Conservation (phyloP, 2,329 filamentous ascomycete genomes). For the Parafenestella ontariensis region DNA sequence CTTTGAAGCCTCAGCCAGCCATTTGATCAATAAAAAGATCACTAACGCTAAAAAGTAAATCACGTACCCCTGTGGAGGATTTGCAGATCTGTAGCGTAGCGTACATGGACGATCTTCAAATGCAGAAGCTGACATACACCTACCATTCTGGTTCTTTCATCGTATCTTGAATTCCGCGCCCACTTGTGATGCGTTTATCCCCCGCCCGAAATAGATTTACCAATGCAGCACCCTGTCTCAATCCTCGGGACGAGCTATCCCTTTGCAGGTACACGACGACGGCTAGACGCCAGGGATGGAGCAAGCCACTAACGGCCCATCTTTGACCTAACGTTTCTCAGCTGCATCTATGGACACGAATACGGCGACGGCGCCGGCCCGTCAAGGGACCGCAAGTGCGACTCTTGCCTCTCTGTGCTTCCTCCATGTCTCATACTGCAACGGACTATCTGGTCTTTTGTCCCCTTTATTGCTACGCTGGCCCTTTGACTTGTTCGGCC, state of each 20-base stretch:
- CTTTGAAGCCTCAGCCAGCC: constrained; percentile 3
- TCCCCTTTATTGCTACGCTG: background rate
- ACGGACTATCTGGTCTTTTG: constrained; percentile 3
- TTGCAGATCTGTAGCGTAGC: background rate
- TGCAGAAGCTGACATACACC: background rate
- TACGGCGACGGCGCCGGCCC: constrained; percentile 5
- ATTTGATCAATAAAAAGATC: background rate
- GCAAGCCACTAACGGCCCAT: constrained; percentile 1
- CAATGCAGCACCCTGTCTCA: background rate
- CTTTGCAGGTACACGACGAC: background rate
- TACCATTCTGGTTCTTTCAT: background rate
- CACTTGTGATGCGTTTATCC: background rate
- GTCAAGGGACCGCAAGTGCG: constrained; percentile 7
- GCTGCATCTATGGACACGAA: constrained; percentile 5
- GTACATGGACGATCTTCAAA: background rate
- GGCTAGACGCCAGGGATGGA: constrained; percentile 5
- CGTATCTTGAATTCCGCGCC: background rate
- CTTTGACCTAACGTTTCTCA: background rate
- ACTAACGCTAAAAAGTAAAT: background rate
- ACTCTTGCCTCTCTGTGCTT: constrained; percentile 4
- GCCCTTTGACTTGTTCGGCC: background rate
- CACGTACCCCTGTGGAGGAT: background rate
- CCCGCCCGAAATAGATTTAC: background rate
- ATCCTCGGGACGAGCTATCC: background rate
- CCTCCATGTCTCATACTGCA: background rate